Evolutionary conservation across 305 asterid species (phyloP).

Genomic region (Fraxinus floribunda): DNA sequence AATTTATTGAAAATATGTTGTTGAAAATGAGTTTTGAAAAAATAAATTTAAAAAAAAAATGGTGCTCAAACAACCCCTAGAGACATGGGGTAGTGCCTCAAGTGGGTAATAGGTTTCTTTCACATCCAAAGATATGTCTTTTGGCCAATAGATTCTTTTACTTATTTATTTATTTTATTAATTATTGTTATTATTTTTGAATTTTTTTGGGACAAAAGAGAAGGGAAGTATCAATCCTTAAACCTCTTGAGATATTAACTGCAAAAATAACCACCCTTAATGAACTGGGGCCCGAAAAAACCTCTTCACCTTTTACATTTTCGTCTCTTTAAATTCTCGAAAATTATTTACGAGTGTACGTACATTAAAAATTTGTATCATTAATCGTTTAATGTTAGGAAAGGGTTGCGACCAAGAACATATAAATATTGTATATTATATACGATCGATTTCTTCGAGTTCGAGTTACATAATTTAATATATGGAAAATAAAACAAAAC

Average conservation of each 20-base stretch:
- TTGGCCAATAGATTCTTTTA: constrained; percentile 25
- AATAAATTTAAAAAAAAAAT: too few species aligned
- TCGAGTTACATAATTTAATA: neutral
- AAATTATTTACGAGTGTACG: neutral
- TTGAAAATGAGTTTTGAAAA: too few species aligned
- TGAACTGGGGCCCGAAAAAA: too few species aligned
- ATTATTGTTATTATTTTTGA: too few species aligned
- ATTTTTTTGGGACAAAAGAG: too few species aligned
- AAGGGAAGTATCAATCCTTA: too few species aligned
- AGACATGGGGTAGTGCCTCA: constrained; percentile 39
- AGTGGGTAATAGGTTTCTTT: constrained; percentile 49
- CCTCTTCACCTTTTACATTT: too few species aligned
- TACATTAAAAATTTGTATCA: too few species aligned
- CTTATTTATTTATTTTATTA: constrained; percentile 1
- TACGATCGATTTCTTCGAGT: neutral
- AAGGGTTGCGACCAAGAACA: neutral
- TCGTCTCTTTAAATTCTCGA: neutral
- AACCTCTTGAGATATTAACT: too few species aligned
- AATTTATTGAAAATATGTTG: too few species aligned
- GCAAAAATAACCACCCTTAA: too few species aligned
- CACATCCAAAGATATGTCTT: constrained; percentile 35
- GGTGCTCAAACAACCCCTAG: neutral
- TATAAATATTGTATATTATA: neutral
- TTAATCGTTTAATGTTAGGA: neutral
- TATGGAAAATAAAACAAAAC: neutral